Evolutionary conservation across 2,329 filamentous ascomycete species (phyloP).

Genomic region (Spiromastix sp.): DNA sequence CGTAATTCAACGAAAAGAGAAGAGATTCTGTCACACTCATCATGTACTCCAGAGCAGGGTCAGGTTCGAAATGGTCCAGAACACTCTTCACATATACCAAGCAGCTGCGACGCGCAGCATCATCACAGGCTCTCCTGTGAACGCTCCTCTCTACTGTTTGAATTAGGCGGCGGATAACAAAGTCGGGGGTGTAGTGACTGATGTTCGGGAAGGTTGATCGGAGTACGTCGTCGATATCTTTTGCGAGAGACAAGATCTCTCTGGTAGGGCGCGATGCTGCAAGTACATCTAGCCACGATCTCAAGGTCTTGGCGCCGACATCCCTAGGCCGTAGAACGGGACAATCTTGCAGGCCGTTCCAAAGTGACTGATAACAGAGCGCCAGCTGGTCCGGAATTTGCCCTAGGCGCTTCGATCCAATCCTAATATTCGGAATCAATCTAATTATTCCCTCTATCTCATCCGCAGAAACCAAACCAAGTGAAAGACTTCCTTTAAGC

Average conservation of each 20-base stretch:
- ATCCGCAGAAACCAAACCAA: conserved; percentile 23
- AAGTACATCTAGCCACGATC: conserved; percentile 24
- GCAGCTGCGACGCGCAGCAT: background rate
- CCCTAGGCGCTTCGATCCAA: conserved; percentile 7
- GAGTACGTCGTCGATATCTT: conserved; percentile 16
- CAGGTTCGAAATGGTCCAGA: conserved; percentile 16
- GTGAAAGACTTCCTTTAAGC: conserved; percentile 21
- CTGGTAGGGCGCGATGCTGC: conserved; percentile 7
- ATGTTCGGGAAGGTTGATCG: background rate
- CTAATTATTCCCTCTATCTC: conserved; percentile 25
- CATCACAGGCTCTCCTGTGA: background rate
- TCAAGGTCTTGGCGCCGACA: conserved; percentile 19
- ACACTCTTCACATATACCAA: background rate
- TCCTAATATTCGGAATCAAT: conserved; percentile 15
- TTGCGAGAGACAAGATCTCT: conserved; percentile 16
- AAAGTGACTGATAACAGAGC: conserved; percentile 22
- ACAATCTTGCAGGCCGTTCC: conserved; percentile 27
- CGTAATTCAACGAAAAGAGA: conserved; percentile 13
- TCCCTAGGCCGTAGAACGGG: conserved; percentile 24
- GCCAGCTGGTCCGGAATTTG: conserved; percentile 9
- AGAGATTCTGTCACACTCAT: conserved; percentile 24
- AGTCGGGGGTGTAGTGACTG: conserved; percentile 17
- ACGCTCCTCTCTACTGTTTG: conserved; percentile 5
- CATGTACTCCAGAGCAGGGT: conserved; percentile 19
- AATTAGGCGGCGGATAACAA: conserved; percentile 20